phyloP scores from a whole-genome alignment of 192 early-diverging fungal species.

The Mortierella hygrophila region DNA sequence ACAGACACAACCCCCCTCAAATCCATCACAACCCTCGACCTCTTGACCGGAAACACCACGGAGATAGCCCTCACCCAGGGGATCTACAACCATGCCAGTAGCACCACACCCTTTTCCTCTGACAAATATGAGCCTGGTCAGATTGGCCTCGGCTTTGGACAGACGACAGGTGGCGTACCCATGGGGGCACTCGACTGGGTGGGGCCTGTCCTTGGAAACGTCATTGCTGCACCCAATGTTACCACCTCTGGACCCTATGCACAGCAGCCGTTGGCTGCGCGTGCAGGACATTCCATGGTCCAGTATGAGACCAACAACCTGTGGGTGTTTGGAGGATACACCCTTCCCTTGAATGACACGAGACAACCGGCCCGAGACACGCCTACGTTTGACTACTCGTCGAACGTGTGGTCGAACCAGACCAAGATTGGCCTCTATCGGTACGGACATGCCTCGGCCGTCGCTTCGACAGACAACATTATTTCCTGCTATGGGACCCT shows the following conservation, averaged over 20 bases:
- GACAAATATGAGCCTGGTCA: not conserved
- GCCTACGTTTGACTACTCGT: slow-evolving; percentile 15
- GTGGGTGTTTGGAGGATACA: slow-evolving; percentile 26
- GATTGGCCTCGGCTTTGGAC: slow-evolving; percentile 34
- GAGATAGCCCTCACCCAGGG: slow-evolving; percentile 5
- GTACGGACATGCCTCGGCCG: slow-evolving; percentile 35
- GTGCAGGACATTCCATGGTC: slow-evolving; percentile 20
- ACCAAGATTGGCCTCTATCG: slow-evolving; percentile 9
- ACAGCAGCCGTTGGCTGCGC: not conserved
- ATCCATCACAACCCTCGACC: slow-evolving; percentile 26
- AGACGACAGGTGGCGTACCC: not conserved
- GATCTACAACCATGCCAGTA: slow-evolving; percentile 29
- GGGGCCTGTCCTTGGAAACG: slow-evolving; percentile 3
- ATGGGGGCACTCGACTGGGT: slow-evolving; percentile 24
- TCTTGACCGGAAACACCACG: slow-evolving; percentile 8
- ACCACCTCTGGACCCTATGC: not conserved
- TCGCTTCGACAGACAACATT: slow-evolving; percentile 11
- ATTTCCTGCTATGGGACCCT: slow-evolving; percentile 36
- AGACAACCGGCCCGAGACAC: slow-evolving; percentile 4
- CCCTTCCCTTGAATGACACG: not conserved
- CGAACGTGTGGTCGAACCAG: slow-evolving; percentile 12
- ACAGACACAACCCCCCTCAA: not conserved
- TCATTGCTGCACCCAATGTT: not conserved
- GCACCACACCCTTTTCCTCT: not conserved
- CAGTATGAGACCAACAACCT: slow-evolving; percentile 32